Conservation (phyloP, 2,329 filamentous ascomycete species). For the Fusarium fujikuroi region DNA sequence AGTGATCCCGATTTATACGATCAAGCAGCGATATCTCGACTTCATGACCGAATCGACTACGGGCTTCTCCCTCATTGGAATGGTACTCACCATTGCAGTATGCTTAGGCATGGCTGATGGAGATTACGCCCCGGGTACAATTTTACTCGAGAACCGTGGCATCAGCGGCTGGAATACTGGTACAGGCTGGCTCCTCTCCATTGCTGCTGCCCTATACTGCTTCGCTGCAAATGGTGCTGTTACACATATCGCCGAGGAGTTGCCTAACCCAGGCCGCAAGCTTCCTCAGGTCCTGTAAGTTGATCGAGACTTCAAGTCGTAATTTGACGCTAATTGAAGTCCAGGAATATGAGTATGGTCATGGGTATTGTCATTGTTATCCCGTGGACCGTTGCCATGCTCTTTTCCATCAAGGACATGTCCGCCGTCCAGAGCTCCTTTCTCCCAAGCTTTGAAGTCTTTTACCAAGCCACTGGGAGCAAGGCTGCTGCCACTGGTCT, state of each 20-base stretch:
- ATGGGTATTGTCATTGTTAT: not conserved
- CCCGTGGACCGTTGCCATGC: not conserved
- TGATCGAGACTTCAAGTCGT: rapidly evolving
- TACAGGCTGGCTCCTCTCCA: not conserved
- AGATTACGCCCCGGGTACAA: not conserved
- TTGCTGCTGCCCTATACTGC: not conserved
- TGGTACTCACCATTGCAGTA: not conserved
- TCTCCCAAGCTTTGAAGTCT: not conserved
- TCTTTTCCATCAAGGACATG: not conserved
- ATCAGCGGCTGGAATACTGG: not conserved
- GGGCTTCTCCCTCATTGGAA: not conserved
- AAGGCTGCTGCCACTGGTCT: not conserved
- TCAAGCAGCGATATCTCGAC: not conserved
- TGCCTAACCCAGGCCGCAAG: not conserved
- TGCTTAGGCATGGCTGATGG: not conserved
- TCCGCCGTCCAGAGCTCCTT: not conserved
- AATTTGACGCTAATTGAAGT: rapidly evolving
- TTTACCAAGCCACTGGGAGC: not conserved
- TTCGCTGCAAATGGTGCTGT: not conserved
- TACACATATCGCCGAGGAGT: not conserved
- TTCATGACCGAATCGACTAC: not conserved
- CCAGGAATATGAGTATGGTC: not conserved
- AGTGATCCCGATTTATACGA: not conserved
- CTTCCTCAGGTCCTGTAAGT: not conserved
- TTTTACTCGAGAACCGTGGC: not conserved